These are phyloP conservation scores for Gastrolobium bilobum DNA, from an alignment of 306 rosid species.

Conservation along the genomic window DNA sequence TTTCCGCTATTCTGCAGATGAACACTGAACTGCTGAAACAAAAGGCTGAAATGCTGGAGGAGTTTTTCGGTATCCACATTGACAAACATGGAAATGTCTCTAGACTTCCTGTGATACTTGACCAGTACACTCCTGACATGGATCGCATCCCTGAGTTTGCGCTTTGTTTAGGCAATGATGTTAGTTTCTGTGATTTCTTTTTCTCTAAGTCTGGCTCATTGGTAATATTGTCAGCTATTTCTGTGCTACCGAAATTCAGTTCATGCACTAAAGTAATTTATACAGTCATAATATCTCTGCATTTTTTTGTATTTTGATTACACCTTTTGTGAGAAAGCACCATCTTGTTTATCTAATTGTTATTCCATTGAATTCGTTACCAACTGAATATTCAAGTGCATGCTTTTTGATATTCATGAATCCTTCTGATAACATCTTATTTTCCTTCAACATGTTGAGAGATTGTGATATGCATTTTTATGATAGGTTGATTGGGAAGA, in stretches of 20 bases:
- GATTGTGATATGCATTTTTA: constrained; percentile 34
- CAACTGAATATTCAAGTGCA: constrained; percentile 2
- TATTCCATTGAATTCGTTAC: constrained; percentile 36
- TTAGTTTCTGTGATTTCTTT: constrained; percentile 51
- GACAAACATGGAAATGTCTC: constrained; percentile 77
- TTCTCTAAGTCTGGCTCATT: constrained; percentile 16
- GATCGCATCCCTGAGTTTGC: constrained; percentile 86
- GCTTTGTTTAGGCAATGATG: constrained; percentile 91
- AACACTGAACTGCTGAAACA: constrained; percentile 73
- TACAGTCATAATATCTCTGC: constrained; percentile 14
- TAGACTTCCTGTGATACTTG: constrained; percentile 89
- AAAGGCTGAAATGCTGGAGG: constrained; percentile 75
- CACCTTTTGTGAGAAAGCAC: constrained; percentile 25
- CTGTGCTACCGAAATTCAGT: constrained; percentile 34
- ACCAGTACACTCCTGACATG: constrained; percentile 97
- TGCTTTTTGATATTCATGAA: constrained; percentile 31
- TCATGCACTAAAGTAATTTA: constrained; percentile 7
- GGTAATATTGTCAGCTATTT: constrained; percentile 35
- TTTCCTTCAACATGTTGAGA: constrained; percentile 16
- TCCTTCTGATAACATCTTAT: constrained; percentile 30
- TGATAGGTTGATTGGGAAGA: constrained; percentile 88
- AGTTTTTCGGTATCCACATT: constrained; percentile 77
- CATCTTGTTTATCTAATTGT: constrained; percentile 16
- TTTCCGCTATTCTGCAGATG: constrained; percentile 65
- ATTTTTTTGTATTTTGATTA: constrained; percentile 24